These are phyloP conservation scores for Xylona heveae DNA, from an alignment of 495 filamentous ascomycete genomes.

Conservation along the genomic window DNA sequence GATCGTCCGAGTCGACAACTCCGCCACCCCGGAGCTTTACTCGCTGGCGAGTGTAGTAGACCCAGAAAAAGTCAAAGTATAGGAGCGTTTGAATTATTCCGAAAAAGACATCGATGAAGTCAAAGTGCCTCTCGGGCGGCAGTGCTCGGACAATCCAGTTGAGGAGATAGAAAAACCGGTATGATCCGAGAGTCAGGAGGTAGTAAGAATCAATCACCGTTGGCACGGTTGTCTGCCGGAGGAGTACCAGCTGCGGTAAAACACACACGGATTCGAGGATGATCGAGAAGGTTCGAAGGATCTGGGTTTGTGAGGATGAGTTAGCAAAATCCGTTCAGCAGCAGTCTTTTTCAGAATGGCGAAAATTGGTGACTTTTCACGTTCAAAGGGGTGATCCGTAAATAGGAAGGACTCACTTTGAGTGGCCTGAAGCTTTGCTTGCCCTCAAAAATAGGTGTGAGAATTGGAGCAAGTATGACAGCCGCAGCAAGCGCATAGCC, in stretches of 20 bases:
- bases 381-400: too few relatives aligned
- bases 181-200: constrained; percentile 68
- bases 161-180: constrained; percentile 75
- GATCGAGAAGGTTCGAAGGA: constrained; percentile 66
- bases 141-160: constrained; percentile 68
- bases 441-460: constrained; percentile 37
- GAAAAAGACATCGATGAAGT: constrained; percentile 50
- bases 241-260: constrained; percentile 73
- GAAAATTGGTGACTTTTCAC: too few relatives aligned
- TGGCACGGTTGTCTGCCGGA: constrained; percentile 84
- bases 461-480: constrained; percentile 38
- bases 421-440: constrained; percentile 9
- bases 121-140: constrained; percentile 25
- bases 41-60: constrained; percentile 81
- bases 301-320: constrained; percentile 18
- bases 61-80: constrained; percentile 91
- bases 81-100: constrained; percentile 78
- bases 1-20: constrained; percentile 82
- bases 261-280: constrained; percentile 81
- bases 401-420: constrained; percentile 25
- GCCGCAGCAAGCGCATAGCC: constrained; percentile 37
- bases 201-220: constrained; percentile 95
- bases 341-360: too few relatives aligned
- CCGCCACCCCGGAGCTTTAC: constrained; percentile 86
- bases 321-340: too few relatives aligned